Evolutionary conservation across 2,329 filamentous ascomycete genomes (phyloP).

Genomic region (Fusarium devonianum): DNA sequence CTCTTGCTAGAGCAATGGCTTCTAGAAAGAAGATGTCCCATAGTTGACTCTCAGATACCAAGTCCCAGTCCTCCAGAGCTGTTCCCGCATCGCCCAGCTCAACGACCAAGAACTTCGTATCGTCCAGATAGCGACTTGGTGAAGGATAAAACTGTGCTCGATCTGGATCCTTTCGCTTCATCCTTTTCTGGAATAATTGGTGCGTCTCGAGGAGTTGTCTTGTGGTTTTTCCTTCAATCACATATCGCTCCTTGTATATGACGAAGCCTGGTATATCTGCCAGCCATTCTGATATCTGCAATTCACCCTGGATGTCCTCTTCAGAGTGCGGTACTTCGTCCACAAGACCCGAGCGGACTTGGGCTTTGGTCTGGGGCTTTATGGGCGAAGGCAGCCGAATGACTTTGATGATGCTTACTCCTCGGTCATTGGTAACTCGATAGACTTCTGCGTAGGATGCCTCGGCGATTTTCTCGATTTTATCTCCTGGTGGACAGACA

Average conservation of each 20-base stretch:
- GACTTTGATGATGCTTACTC: slow-evolving; percentile 71
- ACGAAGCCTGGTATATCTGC: slow-evolving; percentile 71
- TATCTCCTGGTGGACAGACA: slow-evolving; percentile 60
- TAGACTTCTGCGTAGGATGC: slow-evolving; percentile 73
- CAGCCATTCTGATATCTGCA: slow-evolving; percentile 69
- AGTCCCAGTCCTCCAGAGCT: slow-evolving; percentile 65
- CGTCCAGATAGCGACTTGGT: slow-evolving; percentile 65
- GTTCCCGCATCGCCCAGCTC: slow-evolving; percentile 69
- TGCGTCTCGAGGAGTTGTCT: slow-evolving; percentile 65
- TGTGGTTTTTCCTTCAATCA: slow-evolving; percentile 64
- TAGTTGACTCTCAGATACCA: slow-evolving; percentile 58
- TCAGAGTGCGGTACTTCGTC: slow-evolving; percentile 66
- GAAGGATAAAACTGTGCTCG: slow-evolving; percentile 68
- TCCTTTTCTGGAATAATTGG: slow-evolving; percentile 61
- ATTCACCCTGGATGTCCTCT: slow-evolving; percentile 63
- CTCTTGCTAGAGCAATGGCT: slow-evolving; percentile 65
- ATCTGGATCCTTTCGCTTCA: slow-evolving; percentile 63
- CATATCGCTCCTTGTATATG: slow-evolving; percentile 69
- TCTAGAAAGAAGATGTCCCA: slow-evolving; percentile 71
- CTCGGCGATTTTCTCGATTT: slow-evolving; percentile 70
- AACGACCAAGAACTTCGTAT: slow-evolving; percentile 66
- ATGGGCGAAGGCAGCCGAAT: slow-evolving; percentile 67
- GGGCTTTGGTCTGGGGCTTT: slow-evolving; percentile 63
- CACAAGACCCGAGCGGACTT: slow-evolving; percentile 61
- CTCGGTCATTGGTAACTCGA: slow-evolving; percentile 64